Conservation (phyloP, 2,329 filamentous ascomycete species). For the Alternaria arbusti region DNA sequence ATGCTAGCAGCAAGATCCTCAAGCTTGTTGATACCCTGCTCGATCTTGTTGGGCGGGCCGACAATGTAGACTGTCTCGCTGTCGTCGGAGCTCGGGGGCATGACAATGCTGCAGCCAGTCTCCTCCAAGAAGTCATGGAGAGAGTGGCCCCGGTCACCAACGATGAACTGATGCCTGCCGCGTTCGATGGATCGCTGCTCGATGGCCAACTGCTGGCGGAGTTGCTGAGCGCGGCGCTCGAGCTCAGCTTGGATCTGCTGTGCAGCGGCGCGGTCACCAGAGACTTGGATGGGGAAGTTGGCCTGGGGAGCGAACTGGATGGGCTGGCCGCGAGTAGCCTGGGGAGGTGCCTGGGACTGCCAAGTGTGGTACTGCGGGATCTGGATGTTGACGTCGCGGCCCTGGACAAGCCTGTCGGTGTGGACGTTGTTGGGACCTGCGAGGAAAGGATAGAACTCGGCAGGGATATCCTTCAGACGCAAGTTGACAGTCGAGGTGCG, state of each 20-base stretch:
- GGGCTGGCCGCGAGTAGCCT: conserved; percentile 67
- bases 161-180: conserved; percentile 92
- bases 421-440: conserved; percentile 76
- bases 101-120: conserved; percentile 86
- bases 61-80: conserved; percentile 85
- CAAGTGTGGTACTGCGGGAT: conserved; percentile 83
- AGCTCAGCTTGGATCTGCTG: conserved; percentile 81
- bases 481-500: conserved; percentile 81
- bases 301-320: conserved; percentile 74
- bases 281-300: conserved; percentile 81
- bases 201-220: conserved; percentile 76
- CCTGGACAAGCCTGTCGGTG: conserved; percentile 71
- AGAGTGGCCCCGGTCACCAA: conserved; percentile 80
- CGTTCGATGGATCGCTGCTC: conserved; percentile 83
- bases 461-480: conserved; percentile 81
- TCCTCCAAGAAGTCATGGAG: conserved; percentile 86
- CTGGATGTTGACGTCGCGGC: conserved; percentile 78
- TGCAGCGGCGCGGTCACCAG: conserved; percentile 83
- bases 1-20: conserved; percentile 89
- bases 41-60: conserved; percentile 76
- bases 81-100: conserved; percentile 77
- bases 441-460: conserved; percentile 96
- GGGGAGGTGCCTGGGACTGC: conserved; percentile 70
- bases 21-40: conserved; percentile 78
- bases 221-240: conserved; percentile 76